phyloP scores from a whole-genome alignment of 176 grass and related monocot species.

The Aegilops longissima region DNA sequence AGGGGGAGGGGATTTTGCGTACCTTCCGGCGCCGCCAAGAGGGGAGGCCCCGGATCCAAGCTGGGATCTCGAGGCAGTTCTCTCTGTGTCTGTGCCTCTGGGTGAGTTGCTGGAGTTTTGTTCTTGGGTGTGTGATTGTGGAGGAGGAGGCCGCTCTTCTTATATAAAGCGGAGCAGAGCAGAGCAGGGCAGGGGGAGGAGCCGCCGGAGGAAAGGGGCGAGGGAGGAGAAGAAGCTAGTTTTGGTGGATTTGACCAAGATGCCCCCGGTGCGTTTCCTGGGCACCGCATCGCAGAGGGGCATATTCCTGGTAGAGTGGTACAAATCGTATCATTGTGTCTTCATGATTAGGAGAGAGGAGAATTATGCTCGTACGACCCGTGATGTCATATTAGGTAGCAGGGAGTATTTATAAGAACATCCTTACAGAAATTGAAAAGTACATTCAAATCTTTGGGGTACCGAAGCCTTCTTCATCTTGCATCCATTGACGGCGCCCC shows the following conservation, averaged over 20 bases:
- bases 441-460: no score
- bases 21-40: slow-evolving; percentile 11
- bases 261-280: slow-evolving; percentile 31
- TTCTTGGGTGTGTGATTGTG: background rate
- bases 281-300: slow-evolving; percentile 42
- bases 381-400: no score
- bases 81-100: no score
- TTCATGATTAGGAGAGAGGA: background rate
- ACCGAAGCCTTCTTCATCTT: no score
- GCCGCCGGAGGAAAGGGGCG: background rate
- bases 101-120: background rate
- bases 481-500: no score
- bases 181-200: background rate
- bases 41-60: background rate
- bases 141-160: background rate
- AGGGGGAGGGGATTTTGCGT: background rate
- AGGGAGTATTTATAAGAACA: no score
- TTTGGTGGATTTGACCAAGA: slow-evolving; percentile 1
- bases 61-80: background rate
- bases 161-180: background rate
- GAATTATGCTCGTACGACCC: background rate
- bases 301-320: slow-evolving; percentile 4
- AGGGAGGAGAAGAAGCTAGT: background rate
- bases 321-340: background rate
- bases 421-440: no score